These are phyloP conservation scores for Alternaria sp. DNA, from an alignment of 2,329 filamentous ascomycete genomes.

Conservation along the genomic window DNA sequence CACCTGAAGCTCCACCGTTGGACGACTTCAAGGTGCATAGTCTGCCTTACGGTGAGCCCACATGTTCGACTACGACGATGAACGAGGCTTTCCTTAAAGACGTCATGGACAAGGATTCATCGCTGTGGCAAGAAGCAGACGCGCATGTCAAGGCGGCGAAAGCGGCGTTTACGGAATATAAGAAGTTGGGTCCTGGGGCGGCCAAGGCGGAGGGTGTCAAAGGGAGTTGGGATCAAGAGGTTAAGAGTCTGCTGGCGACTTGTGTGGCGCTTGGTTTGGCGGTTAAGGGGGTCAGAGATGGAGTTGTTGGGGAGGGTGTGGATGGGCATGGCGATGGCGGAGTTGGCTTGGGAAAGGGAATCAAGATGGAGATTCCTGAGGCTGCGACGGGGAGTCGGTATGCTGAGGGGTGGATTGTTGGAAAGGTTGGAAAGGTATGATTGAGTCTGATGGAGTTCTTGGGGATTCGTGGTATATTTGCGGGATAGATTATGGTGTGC, in stretches of 20 bases:
- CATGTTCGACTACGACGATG: constrained; percentile 11
- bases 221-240: constrained; percentile 50
- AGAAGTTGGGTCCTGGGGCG: constrained; percentile 46
- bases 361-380: constrained; percentile 51
- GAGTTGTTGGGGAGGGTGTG: constrained; percentile 2
- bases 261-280: constrained; percentile 48
- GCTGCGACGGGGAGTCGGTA: constrained; percentile 52
- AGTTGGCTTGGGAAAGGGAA: constrained; percentile 14
- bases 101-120: constrained; percentile 13
- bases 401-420: constrained; percentile 59
- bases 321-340: not conserved
- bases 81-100: constrained; percentile 23
- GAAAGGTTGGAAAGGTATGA: constrained; percentile 46
- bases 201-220: constrained; percentile 51
- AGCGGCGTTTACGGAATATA: constrained; percentile 47
- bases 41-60: constrained; percentile 40
- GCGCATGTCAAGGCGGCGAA: constrained; percentile 46
- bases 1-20: constrained; percentile 72
- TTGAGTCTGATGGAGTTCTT: no score
- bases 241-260: constrained; percentile 41
- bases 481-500: no score
- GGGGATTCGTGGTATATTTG: not conserved
- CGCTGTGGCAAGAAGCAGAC: constrained; percentile 42
- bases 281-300: constrained; percentile 34
- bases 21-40: constrained; percentile 63